These are phyloP conservation scores for Brassica napus DNA, from an alignment of 345 rosid genomes.

Conservation along the genomic window DNA sequence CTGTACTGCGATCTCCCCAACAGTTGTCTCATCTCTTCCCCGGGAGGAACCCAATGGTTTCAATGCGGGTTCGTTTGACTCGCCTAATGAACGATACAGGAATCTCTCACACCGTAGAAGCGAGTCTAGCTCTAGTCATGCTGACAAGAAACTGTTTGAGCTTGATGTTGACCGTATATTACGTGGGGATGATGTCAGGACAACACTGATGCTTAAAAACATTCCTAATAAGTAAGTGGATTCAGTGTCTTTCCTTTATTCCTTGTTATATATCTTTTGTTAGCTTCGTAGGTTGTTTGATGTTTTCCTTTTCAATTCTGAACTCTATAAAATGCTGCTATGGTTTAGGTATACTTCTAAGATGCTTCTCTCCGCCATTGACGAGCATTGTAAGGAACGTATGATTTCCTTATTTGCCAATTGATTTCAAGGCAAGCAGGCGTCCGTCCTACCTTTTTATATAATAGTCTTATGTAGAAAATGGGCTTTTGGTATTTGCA, in stretches of 20 bases:
- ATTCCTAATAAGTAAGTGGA: conserved; percentile 88
- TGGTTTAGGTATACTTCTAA: conserved; percentile 67
- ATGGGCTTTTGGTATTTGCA: conserved; percentile 6
- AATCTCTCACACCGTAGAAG: conserved; percentile 72
- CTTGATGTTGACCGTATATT: conserved; percentile 80
- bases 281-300: not conserved
- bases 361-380: conserved; percentile 85
- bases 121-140: conserved; percentile 65
- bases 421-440: conserved; percentile 75
- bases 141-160: conserved; percentile 83
- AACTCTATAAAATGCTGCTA: not conserved
- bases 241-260: conserved; percentile 1
- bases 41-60: conserved; percentile 65
- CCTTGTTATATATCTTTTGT: not conserved
- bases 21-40: conserved; percentile 72
- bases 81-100: conserved; percentile 70
- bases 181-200: conserved; percentile 77
- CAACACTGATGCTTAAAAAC: conserved; percentile 96
- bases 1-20: conserved; percentile 67
- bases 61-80: conserved; percentile 65
- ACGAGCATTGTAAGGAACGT: conserved; percentile 75
- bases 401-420: conserved; percentile 82
- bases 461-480: not conserved
- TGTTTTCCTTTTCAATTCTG: conserved; percentile 7
- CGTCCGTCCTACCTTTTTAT: conserved; percentile 3